Evolutionary conservation across 2,329 filamentous ascomycete species (phyloP).

Genomic region (Tolypocladium sp.): DNA sequence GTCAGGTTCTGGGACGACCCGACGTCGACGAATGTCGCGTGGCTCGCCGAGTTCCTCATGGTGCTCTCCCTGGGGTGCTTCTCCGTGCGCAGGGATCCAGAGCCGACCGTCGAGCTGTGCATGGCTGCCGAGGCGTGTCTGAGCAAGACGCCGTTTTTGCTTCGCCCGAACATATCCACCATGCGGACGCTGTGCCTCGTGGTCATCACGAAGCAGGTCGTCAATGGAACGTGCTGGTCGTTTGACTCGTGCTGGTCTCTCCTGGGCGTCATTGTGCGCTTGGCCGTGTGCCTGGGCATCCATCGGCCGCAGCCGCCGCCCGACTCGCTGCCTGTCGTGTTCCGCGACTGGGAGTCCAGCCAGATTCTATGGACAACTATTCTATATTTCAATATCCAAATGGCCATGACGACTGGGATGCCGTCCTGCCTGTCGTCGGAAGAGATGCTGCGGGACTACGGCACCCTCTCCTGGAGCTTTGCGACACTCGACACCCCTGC

Average conservation of each 20-base stretch:
- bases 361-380: conserved; percentile 3
- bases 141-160: conserved; percentile 8
- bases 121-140: conserved; percentile 10
- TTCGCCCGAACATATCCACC: conserved; percentile 5
- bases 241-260: conserved; percentile 5
- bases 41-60: conserved; percentile 5
- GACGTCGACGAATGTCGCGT: background rate
- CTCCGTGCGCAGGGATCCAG: background rate
- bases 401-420: conserved; percentile 3
- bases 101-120: conserved; percentile 4
- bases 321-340: background rate
- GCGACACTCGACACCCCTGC: background rate
- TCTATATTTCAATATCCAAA: conserved; percentile 5
- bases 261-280: conserved; percentile 1
- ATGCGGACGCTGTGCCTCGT: conserved; percentile 7
- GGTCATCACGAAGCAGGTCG: conserved; percentile 5
- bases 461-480: background rate
- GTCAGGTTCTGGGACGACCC: background rate
- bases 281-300: conserved; percentile 4
- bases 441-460: background rate
- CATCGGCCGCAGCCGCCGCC: background rate
- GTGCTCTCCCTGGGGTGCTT: conserved; percentile 6
- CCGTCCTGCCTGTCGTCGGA: conserved; percentile 2
- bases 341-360: conserved; percentile 1
- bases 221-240: conserved; percentile 6